These are phyloP conservation scores for Aspergillus sp. DNA, from an alignment of 2,329 filamentous ascomycete genomes.

Conservation along the genomic window DNA sequence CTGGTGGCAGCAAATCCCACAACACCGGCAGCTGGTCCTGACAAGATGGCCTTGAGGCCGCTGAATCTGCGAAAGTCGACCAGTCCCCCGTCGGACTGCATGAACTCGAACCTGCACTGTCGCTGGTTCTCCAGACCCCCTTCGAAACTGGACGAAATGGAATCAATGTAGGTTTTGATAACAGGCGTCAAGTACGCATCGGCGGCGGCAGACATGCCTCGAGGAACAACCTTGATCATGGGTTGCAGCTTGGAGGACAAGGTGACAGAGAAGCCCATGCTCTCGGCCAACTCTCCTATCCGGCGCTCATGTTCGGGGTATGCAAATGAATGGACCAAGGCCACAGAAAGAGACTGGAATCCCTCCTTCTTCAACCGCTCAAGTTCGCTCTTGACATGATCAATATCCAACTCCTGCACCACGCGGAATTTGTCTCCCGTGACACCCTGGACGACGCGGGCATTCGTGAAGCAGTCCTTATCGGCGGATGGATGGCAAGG, in stretches of 20 bases:
- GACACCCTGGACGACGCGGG: slow-evolving; percentile 53
- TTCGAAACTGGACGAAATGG: slow-evolving; percentile 59
- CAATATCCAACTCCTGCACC: slow-evolving; percentile 52
- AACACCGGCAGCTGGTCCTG: slow-evolving; percentile 86
- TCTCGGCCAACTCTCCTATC: slow-evolving; percentile 68
- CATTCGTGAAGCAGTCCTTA: slow-evolving; percentile 65
- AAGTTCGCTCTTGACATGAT: slow-evolving; percentile 52
- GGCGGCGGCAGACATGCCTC: slow-evolving; percentile 69
- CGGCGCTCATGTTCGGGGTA: slow-evolving; percentile 77
- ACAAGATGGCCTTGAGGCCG: slow-evolving; percentile 78
- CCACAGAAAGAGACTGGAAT: slow-evolving; percentile 75
- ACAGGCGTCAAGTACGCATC: slow-evolving; percentile 75
- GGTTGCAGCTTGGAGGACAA: slow-evolving; percentile 73
- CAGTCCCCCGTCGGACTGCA: slow-evolving; percentile 79
- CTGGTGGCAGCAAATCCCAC: slow-evolving; percentile 89
- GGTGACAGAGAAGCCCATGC: slow-evolving; percentile 75
- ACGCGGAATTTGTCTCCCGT: slow-evolving; percentile 61
- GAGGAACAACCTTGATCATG: slow-evolving; percentile 77
- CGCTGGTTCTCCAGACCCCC: slow-evolving; percentile 69
- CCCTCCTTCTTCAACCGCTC: slow-evolving; percentile 62
- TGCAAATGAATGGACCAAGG: slow-evolving; percentile 83
- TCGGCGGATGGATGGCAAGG: slow-evolving; percentile 57
- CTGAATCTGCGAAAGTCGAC: slow-evolving; percentile 61
- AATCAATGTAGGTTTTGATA: slow-evolving; percentile 65
- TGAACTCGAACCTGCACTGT: slow-evolving; percentile 79